Evolutionary conservation across 371 early-diverging fungal genomes (phyloP).

Genomic region (Caulochytrium protostelioides): DNA sequence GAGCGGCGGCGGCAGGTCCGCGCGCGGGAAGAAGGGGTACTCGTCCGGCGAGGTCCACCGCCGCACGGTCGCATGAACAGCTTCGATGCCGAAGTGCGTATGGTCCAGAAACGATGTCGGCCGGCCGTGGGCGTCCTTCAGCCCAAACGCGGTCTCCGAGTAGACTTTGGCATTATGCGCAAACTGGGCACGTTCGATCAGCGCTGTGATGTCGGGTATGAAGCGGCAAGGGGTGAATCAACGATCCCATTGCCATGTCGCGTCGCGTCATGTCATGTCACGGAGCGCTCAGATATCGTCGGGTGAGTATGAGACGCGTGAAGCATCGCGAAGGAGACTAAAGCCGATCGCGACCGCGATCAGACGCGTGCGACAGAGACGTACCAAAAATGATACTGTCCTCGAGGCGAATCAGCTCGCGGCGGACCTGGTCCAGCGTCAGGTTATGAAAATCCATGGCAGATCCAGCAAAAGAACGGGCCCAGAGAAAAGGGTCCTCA

Average conservation of each 20-base stretch:
- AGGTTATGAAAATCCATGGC: too few relatives aligned
- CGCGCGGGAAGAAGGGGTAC: constrained; percentile 59
- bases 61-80: constrained; percentile 66
- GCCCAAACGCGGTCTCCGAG: constrained; percentile 35
- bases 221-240: neutral
- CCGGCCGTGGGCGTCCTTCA: constrained; percentile 39
- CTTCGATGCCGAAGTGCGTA: constrained; percentile 73
- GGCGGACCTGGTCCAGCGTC: too few relatives aligned
- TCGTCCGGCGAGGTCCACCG: constrained; percentile 56
- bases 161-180: constrained; percentile 58
- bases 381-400: constrained; percentile 87
- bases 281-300: neutral
- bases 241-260: neutral
- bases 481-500: too few relatives aligned
- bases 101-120: constrained; percentile 72
- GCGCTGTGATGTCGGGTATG: constrained; percentile 19
- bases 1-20: constrained; percentile 56
- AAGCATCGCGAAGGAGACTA: neutral
- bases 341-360: neutral
- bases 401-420: constrained; percentile 36
- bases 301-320: neutral
- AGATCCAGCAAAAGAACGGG: too few relatives aligned
- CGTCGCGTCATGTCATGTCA: neutral
- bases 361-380: neutral
- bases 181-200: constrained; percentile 86